Evolutionary conservation across 1,139 yeast species (phyloP).

Genomic region (Oligophagozyma castellii): DNA sequence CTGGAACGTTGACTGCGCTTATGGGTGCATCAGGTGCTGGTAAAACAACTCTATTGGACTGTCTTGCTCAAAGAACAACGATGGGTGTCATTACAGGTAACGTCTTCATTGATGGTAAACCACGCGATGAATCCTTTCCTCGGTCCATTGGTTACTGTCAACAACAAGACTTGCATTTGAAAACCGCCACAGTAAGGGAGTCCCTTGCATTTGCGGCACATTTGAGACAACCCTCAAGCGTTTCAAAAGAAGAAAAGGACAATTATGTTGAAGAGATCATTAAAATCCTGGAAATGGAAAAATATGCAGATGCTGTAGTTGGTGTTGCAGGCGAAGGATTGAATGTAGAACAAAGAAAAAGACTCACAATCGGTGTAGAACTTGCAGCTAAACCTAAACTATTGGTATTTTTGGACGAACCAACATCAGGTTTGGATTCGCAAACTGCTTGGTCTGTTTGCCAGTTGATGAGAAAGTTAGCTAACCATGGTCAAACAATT

Average conservation of each 20-base stretch:
- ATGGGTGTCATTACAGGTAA: slow-evolving; percentile 68
- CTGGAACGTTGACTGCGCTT: slow-evolving; percentile 60
- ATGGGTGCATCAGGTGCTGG: slow-evolving; percentile 92
- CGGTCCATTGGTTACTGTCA: slow-evolving; percentile 76
- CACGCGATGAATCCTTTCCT: slow-evolving; percentile 61
- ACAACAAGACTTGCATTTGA: slow-evolving; percentile 67
- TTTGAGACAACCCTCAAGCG: slow-evolving; percentile 50
- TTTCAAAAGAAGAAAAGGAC: slow-evolving; percentile 45
- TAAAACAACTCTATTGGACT: slow-evolving; percentile 64
- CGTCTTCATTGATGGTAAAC: slow-evolving; percentile 59
- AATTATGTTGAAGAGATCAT: slow-evolving; percentile 62
- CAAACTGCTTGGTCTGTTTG: slow-evolving; percentile 86
- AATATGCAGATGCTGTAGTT: slow-evolving; percentile 68
- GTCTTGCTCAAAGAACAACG: slow-evolving; percentile 64
- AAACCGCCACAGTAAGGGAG: slow-evolving; percentile 69
- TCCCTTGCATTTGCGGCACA: slow-evolving; percentile 61
- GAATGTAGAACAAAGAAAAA: slow-evolving; percentile 77
- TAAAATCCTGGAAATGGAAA: slow-evolving; percentile 54
- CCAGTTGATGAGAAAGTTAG: slow-evolving; percentile 59
- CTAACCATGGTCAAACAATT: slow-evolving; percentile 71
- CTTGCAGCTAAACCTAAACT: slow-evolving; percentile 78
- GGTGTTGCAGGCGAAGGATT: slow-evolving; percentile 73
- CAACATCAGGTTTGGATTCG: slow-evolving; percentile 86
- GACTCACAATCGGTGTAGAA: slow-evolving; percentile 77
- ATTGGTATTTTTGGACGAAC: slow-evolving; percentile 75